These are phyloP conservation scores for Tetradesmus lagerheimii DNA, from an alignment of 139 green algal genomes.

Conservation along the genomic window DNA sequence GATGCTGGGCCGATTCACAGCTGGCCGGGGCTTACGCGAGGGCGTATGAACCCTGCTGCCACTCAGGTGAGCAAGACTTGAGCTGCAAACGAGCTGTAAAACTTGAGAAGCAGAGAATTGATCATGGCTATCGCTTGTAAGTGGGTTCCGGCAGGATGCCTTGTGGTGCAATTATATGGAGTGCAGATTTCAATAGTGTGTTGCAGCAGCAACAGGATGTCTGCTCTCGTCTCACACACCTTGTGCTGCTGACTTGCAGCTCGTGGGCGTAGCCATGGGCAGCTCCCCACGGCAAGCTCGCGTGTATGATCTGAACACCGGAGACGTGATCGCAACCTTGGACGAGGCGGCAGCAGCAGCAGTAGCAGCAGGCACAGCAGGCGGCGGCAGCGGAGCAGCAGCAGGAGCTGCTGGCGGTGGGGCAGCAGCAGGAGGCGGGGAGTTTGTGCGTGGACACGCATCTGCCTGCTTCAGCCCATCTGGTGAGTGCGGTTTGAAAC, in stretches of 20 bases:
- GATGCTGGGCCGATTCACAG: constrained; percentile 37
- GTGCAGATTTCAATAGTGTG: too few relatives aligned
- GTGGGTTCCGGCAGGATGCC: too few relatives aligned
- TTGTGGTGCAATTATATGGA: too few relatives aligned
- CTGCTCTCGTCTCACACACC: not conserved
- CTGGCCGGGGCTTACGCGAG: constrained; percentile 50
- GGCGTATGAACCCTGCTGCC: constrained; percentile 39
- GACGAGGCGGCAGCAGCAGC: constrained; percentile 43
- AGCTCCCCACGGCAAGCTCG: constrained; percentile 33
- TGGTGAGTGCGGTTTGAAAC: not conserved
- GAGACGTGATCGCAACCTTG: constrained; percentile 14
- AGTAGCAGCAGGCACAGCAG: not conserved
- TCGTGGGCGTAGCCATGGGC: constrained; percentile 37
- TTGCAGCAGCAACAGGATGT: not conserved
- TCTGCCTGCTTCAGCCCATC: constrained; percentile 45
- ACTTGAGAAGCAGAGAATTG: too few relatives aligned
- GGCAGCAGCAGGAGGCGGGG: not conserved
- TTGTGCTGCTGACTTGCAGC: not conserved
- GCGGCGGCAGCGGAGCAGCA: not conserved
- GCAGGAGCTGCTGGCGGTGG: not conserved
- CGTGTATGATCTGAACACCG: constrained; percentile 47
- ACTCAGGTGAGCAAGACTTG: not conserved
- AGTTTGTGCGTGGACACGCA: constrained; percentile 3
- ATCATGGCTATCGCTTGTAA: too few relatives aligned
- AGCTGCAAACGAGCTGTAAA: too few relatives aligned